Evolutionary conservation across 2,329 filamentous ascomycete species (phyloP), one percentile per base, ranked within the genome.

Genomic region (Purpureocillium takamizusanense): DNA sequence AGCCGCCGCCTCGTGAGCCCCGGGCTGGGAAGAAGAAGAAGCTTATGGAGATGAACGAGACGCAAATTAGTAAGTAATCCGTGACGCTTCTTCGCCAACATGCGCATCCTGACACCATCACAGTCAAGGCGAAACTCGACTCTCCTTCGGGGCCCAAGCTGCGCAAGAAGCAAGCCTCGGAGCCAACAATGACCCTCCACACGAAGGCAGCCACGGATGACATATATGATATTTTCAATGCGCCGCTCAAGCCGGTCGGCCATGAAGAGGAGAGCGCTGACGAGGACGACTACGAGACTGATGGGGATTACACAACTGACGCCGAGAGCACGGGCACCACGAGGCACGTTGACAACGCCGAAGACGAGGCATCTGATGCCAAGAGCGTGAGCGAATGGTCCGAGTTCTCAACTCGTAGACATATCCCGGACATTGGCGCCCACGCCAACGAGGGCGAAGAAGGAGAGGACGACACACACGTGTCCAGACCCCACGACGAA

Each of bases 141-240:
- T 95, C 90, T 2, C 90, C 89, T 0, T 85, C 85, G 1, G 77
- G 81, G n/a, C 80, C 79, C 4, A 97, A 94, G 60, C 72, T 90
- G 39, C 83, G 81, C 46, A 86, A 86, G 59, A 92, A 84, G 57
- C 81, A 80, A 49, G 47, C 61, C 2, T 67, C 73, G 37, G 90
- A 97, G 60, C 86, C 89, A n/a, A 98, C 92, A 2, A 95, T 98
- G 89, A 98, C 92, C 1, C 77, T 98, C 47, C 88, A 97, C 55
- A 98, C 92, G 11, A 86, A 78, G 51, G 90, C 92, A 47, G 92
- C 92, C 4, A 95, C 90, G 45, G 89, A 97, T 50, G 92, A 98
- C 50, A 95, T 98, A 37, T 97, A 97, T 53, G 88, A 88, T 41
- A 86, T 98, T 35, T 98, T 97, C 63, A 97, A 92, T 53, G 85